Conservation (phyloP, 2,329 filamentous ascomycete genomes). For the Xylaria sp. region DNA sequence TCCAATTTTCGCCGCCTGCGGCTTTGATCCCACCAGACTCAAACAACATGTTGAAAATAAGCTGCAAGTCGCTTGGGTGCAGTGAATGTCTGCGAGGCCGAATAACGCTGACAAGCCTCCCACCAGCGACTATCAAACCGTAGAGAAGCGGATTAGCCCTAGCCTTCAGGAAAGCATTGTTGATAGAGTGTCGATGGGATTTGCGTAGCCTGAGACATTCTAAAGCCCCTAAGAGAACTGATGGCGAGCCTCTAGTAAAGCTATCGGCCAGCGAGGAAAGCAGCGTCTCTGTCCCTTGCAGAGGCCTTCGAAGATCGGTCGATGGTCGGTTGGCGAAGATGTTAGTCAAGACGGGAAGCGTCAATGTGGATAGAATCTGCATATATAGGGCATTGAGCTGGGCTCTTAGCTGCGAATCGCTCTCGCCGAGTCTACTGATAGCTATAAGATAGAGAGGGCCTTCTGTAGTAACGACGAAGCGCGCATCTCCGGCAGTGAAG, state of each 20-base stretch:
- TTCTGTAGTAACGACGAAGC: conserved; percentile 84
- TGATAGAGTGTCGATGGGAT: conserved; percentile 82
- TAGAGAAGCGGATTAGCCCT: conserved; percentile 83
- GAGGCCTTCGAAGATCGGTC: conserved; percentile 86
- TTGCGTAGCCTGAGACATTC: conserved; percentile 95
- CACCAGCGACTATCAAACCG: conserved; percentile 89
- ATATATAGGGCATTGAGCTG: conserved; percentile 96
- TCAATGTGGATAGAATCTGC: conserved; percentile 96
- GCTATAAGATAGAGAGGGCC: conserved; percentile 92
- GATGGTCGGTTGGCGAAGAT: conserved; percentile 91
- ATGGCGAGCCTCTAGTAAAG: conserved; percentile 91
- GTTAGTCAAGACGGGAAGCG: conserved; percentile 81
- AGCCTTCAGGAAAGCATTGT: conserved; percentile 81
- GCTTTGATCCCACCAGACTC: conserved; percentile 91
- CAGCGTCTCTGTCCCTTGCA: conserved; percentile 89
- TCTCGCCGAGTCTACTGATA: conserved; percentile 91
- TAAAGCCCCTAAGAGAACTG: conserved; percentile 83
- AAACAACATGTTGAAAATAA: conserved; percentile 99
- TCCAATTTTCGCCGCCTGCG: conserved; percentile 94
- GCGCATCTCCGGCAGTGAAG: conserved; percentile 84
- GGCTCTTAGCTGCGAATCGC: conserved; percentile 81
- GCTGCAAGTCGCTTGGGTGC: conserved; percentile 91
- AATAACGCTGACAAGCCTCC: conserved; percentile 91
- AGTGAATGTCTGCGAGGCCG: conserved; percentile 93
- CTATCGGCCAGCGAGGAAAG: conserved; percentile 92